Base-by-base conservation (phyloP, 192 early-diverging fungal genomes). In the Coemansia sp. region DNA sequence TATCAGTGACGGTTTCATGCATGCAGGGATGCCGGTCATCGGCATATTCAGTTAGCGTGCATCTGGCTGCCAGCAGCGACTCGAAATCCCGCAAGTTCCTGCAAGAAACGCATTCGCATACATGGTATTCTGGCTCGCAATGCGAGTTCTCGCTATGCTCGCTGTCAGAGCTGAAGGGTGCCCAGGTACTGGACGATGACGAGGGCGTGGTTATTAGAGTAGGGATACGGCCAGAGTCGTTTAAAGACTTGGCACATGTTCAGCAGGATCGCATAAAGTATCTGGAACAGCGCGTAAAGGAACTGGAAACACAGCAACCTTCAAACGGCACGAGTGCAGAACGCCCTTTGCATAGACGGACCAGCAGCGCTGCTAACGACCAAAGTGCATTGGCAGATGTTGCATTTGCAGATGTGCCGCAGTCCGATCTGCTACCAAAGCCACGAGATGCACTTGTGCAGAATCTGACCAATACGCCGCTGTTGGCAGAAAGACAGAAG, bases 141-240 rank as follows among this genome's bases (percentile, higher is more conserved):
- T 60, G 64, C 46, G 60, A 61, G 17, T 72, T 79, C 31, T 14
- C 40, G 2, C 21, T 79, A 49, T 68, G 65, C 20, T 28, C 65
- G 30, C 26, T 79, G 49, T 62, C 60, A 2, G 52, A 51, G 11
- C 58, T 79, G 21, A 26, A 30, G 8, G 32, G 8, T 15, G 32
- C 44, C 0, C 40, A 31, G 11, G 58, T 17, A 36, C 48, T 79
- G 31, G 47, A 36, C 17, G 47, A 46, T 15, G 54, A 38, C 0
- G 76, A 65, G 51, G 46, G 37, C 26, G 49, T 65, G 23, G 21
- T 34, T 0, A 54, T 79, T 38, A 52, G 62, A 0, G 8, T 79
- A 5, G 43, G 60, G 3, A 66, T 79, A 46, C 56, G 41, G 5
- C 43, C 69, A 21, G 68, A 58, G 50, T 50, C 64, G n/a, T 79